Conservation (phyloP, 2,329 filamentous ascomycete genomes). For the Xylariaceae sp. region DNA sequence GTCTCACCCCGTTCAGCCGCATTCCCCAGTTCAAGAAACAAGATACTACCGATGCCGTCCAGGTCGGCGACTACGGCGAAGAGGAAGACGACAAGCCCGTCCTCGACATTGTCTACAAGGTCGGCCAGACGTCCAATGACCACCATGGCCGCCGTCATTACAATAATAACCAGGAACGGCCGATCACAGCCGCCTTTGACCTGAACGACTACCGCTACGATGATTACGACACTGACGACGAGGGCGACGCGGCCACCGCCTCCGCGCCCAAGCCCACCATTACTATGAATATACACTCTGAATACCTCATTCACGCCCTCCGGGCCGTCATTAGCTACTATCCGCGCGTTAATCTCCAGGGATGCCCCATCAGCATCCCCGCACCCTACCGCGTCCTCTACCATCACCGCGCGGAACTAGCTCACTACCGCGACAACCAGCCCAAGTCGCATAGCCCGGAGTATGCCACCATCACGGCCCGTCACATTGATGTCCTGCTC, state of each 20-base stretch:
- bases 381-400: constrained; percentile 56
- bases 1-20: constrained; percentile 12
- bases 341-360: constrained; percentile 48
- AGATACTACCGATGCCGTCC: background rate
- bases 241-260: constrained; percentile 26
- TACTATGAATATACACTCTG: constrained; percentile 48
- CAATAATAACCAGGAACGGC: constrained; percentile 13
- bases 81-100: constrained; percentile 41
- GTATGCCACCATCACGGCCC: constrained; percentile 47
- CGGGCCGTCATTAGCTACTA: constrained; percentile 56
- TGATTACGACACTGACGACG: constrained; percentile 9
- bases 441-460: constrained; percentile 48
- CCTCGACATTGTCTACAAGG: constrained; percentile 47
- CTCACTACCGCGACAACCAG: constrained; percentile 49
- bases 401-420: constrained; percentile 53
- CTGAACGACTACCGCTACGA: constrained; percentile 19
- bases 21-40: constrained; percentile 14
- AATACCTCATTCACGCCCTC: constrained; percentile 53
- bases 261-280: constrained; percentile 37
- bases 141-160: constrained; percentile 27
- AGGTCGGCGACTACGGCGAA: constrained; percentile 30
- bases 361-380: constrained; percentile 45
- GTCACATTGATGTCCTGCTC: constrained; percentile 53
- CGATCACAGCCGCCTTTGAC: constrained; percentile 19
- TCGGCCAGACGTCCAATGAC: constrained; percentile 24